A percentile compares a stretch with the other conserved stretches of the same genome.
These are phyloP conservation scores for Vachellia pachyceras DNA, from an alignment of 306 rosid species.

Conservation along the genomic window DNA sequence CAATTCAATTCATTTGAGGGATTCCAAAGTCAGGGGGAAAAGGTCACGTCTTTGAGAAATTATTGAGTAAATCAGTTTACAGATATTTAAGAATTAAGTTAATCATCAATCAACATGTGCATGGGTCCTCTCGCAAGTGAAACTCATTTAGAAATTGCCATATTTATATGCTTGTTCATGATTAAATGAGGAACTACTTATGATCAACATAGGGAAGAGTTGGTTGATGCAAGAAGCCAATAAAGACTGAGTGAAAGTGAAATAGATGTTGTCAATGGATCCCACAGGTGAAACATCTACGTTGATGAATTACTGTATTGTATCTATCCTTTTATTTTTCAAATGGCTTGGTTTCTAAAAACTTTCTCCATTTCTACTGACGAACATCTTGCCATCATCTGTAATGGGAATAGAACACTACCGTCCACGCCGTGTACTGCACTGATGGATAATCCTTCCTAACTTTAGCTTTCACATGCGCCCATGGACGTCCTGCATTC, in stretches of 20 bases:
- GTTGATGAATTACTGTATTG: neutral
- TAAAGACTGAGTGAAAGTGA: neutral
- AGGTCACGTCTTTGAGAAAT: neutral
- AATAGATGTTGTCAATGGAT: neutral
- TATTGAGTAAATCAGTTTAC: neutral
- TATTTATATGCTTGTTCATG: neutral
- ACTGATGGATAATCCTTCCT: conserved; percentile 86
- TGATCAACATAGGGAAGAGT: neutral
- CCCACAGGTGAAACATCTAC: neutral
- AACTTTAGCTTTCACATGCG: conserved; percentile 78
- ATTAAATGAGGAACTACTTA: neutral
- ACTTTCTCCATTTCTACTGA: neutral
- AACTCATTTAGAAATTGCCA: neutral
- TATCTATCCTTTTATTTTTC: neutral
- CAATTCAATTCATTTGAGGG: conserved; percentile 40
- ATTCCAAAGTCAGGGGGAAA: conserved; percentile 10
- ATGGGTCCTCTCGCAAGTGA: neutral
- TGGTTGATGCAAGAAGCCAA: neutral
- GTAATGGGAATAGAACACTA: conserved; percentile 45
- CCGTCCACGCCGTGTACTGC: conserved; percentile 89
- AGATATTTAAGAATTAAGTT: neutral
- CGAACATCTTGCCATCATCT: conserved; percentile 9
- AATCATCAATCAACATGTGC: neutral
- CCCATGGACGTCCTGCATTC: conserved; percentile 83
- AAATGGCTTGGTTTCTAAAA: neutral